Evolutionary conservation across 139 green algal genomes (phyloP).

Genomic region (Medakamo hakoo): DNA sequence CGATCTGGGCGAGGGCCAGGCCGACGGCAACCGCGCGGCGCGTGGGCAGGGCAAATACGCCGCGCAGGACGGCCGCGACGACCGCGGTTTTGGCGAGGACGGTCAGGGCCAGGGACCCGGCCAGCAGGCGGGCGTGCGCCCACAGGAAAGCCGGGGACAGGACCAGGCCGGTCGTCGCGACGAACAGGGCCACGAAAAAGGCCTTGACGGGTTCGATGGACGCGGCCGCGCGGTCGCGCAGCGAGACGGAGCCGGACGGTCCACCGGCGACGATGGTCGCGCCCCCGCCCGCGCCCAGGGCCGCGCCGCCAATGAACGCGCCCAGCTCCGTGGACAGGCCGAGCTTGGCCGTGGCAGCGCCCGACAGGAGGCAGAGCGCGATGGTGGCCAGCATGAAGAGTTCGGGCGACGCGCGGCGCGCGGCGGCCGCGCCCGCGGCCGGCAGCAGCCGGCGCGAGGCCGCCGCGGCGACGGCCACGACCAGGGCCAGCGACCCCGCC

Average conservation of each 20-base stretch:
- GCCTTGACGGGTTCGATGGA: constrained; percentile 26
- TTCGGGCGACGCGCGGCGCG: constrained; percentile 29
- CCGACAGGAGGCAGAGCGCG: constrained; percentile 53
- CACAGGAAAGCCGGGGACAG: constrained; percentile 62
- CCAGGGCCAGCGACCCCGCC: constrained; percentile 12
- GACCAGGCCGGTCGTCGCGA: constrained; percentile 83
- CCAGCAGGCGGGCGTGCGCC: constrained; percentile 63
- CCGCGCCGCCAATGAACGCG: constrained; percentile 76
- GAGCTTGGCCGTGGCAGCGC: constrained; percentile 36
- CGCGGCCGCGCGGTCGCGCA: constrained; percentile 6
- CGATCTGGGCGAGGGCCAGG: constrained; percentile 68
- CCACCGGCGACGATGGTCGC: too few species aligned
- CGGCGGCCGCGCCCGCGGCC: constrained; percentile 27
- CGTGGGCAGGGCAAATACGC: constrained; percentile 46
- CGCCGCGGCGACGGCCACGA: constrained; percentile 21
- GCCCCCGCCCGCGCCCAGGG: too few species aligned
- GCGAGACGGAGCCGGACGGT: constrained; percentile 32
- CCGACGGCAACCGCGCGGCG: constrained; percentile 51
- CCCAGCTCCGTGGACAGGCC: constrained; percentile 76
- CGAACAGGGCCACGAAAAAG: constrained; percentile 84
- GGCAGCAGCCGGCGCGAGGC: constrained; percentile 42
- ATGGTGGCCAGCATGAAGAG: constrained; percentile 68
- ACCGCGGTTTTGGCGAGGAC: constrained; percentile 64
- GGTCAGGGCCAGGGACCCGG: constrained; percentile 38
- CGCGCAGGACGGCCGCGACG: constrained; percentile 52